Base-by-base conservation (phyloP, 768 basidiomycete genomes). In the Termitomyces sp. region DNA sequence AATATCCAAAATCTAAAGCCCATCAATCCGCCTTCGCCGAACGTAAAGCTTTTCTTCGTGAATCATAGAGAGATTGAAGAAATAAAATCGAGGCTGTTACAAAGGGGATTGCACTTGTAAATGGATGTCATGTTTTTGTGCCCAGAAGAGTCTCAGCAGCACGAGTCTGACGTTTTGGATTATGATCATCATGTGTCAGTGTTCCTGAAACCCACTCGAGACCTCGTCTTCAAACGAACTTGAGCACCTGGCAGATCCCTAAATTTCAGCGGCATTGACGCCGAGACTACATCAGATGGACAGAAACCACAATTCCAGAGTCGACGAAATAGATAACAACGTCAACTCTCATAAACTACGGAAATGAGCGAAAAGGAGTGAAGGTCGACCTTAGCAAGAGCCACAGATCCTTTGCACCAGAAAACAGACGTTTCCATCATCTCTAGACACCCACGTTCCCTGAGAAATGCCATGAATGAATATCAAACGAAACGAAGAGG, bases 391-490 rank as follows among this genome's bases (percentile, higher is more conserved):
- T 47, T 44, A 55, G 24, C 34, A 13, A 2, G 46, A 55, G n/a
- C 50, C 43, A 36, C 53, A 31, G 22, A 22, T 39, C 22, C 47
- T 53, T 29, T 42, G 44, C 5, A 62, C 48, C 9, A 46, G 47
- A 12, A 62, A 59, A 20, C 14, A 24, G 22, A 59, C 55, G 13
- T 20, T 49, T 13, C 55, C 49, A 44, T 55, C 58, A 10, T 52
- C 60, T 16, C 34, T n/a, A 14, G 64, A 48, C 24, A 55, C 32
- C 58, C 63, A 64, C 16, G 46, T 55, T 50, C 62, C 62, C 62
- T 65, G 36, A 12, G 24, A 56, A 31, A 42, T 12, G 3, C 8
- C n/a, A 36, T 34, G 0, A 8, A 42, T 47, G 2, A 4, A 47
- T 36, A 50, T 46, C 44, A 41, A 52, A 18, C 34, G n/a, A n/a